A percentile compares a stretch with the other conserved stretches of the same genome.
Evolutionary conservation across 2,329 filamentous ascomycete genomes (phyloP).

Genomic region (Claviceps sp.): DNA sequence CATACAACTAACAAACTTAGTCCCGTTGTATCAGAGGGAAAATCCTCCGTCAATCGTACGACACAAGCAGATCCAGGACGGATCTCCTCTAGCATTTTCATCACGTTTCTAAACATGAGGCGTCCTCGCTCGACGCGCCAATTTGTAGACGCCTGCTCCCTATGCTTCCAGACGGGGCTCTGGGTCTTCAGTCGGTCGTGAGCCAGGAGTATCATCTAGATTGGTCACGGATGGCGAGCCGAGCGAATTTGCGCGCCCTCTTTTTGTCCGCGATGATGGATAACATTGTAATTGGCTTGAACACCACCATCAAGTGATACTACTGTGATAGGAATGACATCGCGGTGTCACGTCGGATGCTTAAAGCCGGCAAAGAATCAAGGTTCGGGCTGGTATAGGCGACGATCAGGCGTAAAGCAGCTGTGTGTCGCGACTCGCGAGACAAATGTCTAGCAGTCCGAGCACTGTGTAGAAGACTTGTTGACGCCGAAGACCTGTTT

Average conservation of each 20-base stretch:
- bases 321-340: not conserved
- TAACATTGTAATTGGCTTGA: constrained; percentile 8
- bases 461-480: not conserved
- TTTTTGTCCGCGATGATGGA: constrained; percentile 10
- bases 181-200: constrained; percentile 13
- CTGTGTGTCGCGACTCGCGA: constrained; percentile 8
- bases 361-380: too few species aligned
- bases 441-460: constrained; percentile 8
- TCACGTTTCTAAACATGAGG: constrained; percentile 4
- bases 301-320: constrained; percentile 3
- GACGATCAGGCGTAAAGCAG: constrained; percentile 1
- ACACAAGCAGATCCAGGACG: not conserved
- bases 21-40: constrained; percentile 10
- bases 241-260: constrained; percentile 8
- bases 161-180: constrained; percentile 10
- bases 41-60: constrained; percentile 5
- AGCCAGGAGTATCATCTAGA: not conserved
- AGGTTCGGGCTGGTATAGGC: too few species aligned
- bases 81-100: constrained; percentile 9
- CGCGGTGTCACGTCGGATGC: constrained; percentile 2
- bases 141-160: constrained; percentile 9
- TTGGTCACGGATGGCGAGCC: constrained; percentile 7
- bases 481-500: too few species aligned
- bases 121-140: constrained; percentile 10
- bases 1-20: constrained; percentile 9